Evolutionary conservation across 495 filamentous ascomycete genomes (phyloP).

Genomic region (Durotheca rogersii): DNA sequence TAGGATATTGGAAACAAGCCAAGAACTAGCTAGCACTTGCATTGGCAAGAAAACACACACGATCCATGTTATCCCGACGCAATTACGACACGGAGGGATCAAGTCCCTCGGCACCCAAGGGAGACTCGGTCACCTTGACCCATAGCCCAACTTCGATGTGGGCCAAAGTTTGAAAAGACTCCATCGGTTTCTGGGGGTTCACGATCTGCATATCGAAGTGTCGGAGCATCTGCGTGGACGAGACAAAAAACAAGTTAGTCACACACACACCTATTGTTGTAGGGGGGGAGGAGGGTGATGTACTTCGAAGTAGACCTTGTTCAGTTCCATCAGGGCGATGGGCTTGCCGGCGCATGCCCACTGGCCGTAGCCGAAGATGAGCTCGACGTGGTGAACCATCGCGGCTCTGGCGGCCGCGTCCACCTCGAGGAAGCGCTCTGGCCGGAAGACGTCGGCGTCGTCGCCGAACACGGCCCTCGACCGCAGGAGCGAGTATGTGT

Average conservation of each 20-base stretch:
- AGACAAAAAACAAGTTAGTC: too few species aligned
- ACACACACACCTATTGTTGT: too few species aligned
- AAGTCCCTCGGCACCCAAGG: slow-evolving; percentile 9
- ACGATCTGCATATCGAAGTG: slow-evolving; percentile 40
- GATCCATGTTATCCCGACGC: too few species aligned
- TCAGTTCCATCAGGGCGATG: slow-evolving; percentile 59
- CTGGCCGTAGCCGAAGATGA: slow-evolving; percentile 54
- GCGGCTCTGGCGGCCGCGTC: slow-evolving; percentile 45
- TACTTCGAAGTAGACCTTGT: slow-evolving; percentile 54
- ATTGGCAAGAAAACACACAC: too few species aligned
- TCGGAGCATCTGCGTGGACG: slow-evolving; percentile 49
- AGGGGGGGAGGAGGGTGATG: slow-evolving; percentile 1
- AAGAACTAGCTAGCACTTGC: too few species aligned
- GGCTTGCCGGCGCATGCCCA: slow-evolving; percentile 54
- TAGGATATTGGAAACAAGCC: too few species aligned
- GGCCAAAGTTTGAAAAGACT: not conserved
- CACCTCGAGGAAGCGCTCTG: slow-evolving; percentile 44
- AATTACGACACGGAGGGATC: too few species aligned
- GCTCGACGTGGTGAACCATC: slow-evolving; percentile 51
- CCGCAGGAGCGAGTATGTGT: slow-evolving; percentile 54
- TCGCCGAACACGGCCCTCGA: slow-evolving; percentile 52
- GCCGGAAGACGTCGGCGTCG: slow-evolving; percentile 43
- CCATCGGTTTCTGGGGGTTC: slow-evolving; percentile 45
- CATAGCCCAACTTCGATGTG: slow-evolving; percentile 1
- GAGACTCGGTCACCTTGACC: slow-evolving; percentile 1